phyloP scores from a whole-genome alignment of 2,329 filamentous ascomycete genomes.

The Ustulina deusta region DNA sequence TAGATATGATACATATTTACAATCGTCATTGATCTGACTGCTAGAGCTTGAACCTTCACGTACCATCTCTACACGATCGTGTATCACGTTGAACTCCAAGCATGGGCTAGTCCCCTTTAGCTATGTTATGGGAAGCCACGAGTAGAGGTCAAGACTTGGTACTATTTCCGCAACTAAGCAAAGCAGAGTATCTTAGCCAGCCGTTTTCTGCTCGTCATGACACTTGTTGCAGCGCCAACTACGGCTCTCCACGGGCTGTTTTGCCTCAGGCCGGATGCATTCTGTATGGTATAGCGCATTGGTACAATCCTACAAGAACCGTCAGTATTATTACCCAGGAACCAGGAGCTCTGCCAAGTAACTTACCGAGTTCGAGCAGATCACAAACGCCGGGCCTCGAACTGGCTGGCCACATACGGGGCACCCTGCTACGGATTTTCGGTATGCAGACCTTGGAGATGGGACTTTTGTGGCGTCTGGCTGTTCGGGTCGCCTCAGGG shows the following conservation, averaged over 20 bases:
- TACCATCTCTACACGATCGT: constrained; percentile 14
- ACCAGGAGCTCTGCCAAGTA: background rate
- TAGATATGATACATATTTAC: constrained; percentile 35
- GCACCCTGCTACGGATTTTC: constrained; percentile 61
- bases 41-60: constrained; percentile 9
- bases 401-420: constrained; percentile 62
- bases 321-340: constrained; percentile 29
- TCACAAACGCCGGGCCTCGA: constrained; percentile 59
- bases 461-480: constrained; percentile 41
- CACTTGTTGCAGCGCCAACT: constrained; percentile 62
- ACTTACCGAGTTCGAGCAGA: constrained; percentile 65
- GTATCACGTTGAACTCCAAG: background rate
- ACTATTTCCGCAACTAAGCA: constrained; percentile 5
- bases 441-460: constrained; percentile 51
- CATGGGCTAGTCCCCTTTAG: background rate
- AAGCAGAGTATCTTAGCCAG: constrained; percentile 4
- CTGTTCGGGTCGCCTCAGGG: constrained; percentile 46
- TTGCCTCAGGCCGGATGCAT: constrained; percentile 57
- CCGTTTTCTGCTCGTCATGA: constrained; percentile 31
- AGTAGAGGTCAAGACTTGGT: constrained; percentile 2
- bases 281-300: constrained; percentile 64
- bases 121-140: constrained; percentile 1
- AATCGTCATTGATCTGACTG: constrained; percentile 10
- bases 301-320: constrained; percentile 33
- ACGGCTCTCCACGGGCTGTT: constrained; percentile 52